Evolutionary conservation across 805 yeast genomes (phyloP).

Genomic region (Wickerhamiella spandovensis): DNA sequence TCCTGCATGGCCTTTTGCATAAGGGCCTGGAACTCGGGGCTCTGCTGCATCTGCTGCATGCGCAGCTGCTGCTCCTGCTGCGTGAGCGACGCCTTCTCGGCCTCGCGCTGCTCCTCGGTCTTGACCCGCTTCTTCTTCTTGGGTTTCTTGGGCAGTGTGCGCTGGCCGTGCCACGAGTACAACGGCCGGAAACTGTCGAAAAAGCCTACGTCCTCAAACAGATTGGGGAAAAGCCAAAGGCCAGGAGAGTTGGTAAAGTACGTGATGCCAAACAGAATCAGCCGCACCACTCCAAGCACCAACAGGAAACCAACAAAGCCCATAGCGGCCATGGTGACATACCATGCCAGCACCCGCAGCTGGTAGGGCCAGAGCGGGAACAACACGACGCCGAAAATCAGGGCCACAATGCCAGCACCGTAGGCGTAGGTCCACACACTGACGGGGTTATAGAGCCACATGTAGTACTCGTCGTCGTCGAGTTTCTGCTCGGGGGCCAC

Average conservation of each 20-base stretch:
- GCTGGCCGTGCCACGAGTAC: conserved; percentile 63
- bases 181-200: conserved; percentile 81
- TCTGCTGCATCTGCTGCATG: neutral
- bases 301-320: conserved; percentile 67
- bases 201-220: conserved; percentile 91
- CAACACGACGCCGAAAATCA: conserved; percentile 47
- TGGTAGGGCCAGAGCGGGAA: conserved; percentile 93
- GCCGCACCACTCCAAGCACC: conserved; percentile 62
- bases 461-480: conserved; percentile 44
- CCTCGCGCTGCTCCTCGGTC: conserved; percentile 3
- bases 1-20: conserved; percentile 11
- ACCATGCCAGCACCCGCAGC: conserved; percentile 87
- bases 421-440: conserved; percentile 50
- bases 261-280: conserved; percentile 52
- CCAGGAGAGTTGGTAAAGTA: conserved; percentile 50
- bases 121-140: conserved; percentile 15
- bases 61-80: conserved; percentile 3
- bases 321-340: conserved; percentile 61
- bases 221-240: conserved; percentile 93
- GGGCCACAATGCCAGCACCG: conserved; percentile 42
- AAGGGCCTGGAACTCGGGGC: conserved; percentile 6
- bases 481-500: conserved; percentile 27
- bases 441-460: conserved; percentile 70
- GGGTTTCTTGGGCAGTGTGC: conserved; percentile 18
- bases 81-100: conserved; percentile 1